phyloP scores from a whole-genome alignment of 1,284 basidiomycete genomes.

The Kalmanozyma brasiliensis region DNA sequence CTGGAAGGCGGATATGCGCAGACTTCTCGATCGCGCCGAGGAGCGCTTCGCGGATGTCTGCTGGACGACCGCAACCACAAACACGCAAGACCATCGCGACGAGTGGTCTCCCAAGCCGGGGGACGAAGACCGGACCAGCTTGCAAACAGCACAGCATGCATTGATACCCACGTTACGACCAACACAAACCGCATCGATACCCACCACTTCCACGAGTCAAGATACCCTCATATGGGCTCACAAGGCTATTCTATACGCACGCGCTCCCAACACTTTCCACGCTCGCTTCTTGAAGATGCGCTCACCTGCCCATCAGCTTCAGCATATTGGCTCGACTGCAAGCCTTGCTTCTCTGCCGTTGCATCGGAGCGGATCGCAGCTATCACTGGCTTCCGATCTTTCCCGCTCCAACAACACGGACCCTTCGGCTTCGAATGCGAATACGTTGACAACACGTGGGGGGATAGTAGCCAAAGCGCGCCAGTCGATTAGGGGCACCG shows the following conservation, averaged over 20 bases:
- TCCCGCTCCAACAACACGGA: constrained; percentile 22
- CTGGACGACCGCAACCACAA: constrained; percentile 41
- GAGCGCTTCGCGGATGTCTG: constrained; percentile 59
- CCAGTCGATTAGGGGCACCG: constrained; percentile 32
- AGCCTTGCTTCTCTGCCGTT: constrained; percentile 51
- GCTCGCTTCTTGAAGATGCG: constrained; percentile 76
- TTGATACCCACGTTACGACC: constrained; percentile 8
- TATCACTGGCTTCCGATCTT: constrained; percentile 19
- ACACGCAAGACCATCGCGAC: constrained; percentile 13
- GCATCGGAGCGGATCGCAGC: constrained; percentile 27
- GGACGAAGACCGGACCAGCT: constrained; percentile 4
- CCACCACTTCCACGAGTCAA: background rate
- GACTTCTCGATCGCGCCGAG: constrained; percentile 43
- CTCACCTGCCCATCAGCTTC: constrained; percentile 55
- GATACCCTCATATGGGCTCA: constrained; percentile 77
- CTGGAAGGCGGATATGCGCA: constrained; percentile 53
- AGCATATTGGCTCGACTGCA: constrained; percentile 46
- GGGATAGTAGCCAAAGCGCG: constrained; percentile 16
- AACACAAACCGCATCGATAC: constrained; percentile 12
- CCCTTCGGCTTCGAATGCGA: background rate
- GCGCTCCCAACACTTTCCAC: constrained; percentile 72
- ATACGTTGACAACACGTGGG: constrained; percentile 1
- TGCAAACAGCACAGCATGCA: constrained; percentile 1
- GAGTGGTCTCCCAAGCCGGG: constrained; percentile 21
- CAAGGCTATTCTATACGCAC: constrained; percentile 94